phyloP scores from a whole-genome alignment of 148 eudicot species.

The Hydrangea macrophylla region DNA sequence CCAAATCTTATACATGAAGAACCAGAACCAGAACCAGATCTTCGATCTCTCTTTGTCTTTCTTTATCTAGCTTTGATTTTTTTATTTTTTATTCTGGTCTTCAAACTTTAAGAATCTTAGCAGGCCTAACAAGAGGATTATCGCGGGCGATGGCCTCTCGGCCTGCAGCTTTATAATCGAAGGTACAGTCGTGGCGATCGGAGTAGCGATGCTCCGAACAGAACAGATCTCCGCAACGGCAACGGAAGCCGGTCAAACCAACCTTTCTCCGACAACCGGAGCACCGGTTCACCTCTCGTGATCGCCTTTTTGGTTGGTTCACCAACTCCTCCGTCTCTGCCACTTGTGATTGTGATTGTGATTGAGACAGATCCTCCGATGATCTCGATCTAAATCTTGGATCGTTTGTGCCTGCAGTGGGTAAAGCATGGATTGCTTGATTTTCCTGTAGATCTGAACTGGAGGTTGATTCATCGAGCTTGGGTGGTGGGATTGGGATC shows the following conservation, averaged over 20 bases:
- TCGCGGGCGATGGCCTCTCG: conserved; percentile 67
- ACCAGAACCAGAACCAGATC: not conserved
- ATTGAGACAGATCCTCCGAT: conserved; percentile 18
- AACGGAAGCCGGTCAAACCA: conserved; percentile 69
- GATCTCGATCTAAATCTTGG: conserved; percentile 21
- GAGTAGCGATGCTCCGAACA: conserved; percentile 75
- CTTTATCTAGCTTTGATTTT: not conserved
- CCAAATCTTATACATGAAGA: too few species aligned
- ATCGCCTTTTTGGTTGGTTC: conserved; percentile 16
- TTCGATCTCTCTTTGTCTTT: not conserved
- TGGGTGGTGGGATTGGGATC: conserved; percentile 17
- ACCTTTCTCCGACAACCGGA: conserved; percentile 62
- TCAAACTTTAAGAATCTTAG: conserved; percentile 70
- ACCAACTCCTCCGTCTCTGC: not conserved
- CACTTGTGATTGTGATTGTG: not conserved
- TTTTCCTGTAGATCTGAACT: conserved; percentile 22
- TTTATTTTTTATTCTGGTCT: too few species aligned
- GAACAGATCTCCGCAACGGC: conserved; percentile 74
- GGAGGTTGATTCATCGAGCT: conserved; percentile 20
- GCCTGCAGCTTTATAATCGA: conserved; percentile 71
- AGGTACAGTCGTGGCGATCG: conserved; percentile 77
- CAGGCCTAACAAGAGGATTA: conserved; percentile 72
- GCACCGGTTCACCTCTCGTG: conserved; percentile 56
- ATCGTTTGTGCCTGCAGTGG: conserved; percentile 14
- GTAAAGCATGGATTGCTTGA: not conserved